phyloP scores from a whole-genome alignment of 371 early-diverging fungal species.

The Mortierella sp. region DNA sequence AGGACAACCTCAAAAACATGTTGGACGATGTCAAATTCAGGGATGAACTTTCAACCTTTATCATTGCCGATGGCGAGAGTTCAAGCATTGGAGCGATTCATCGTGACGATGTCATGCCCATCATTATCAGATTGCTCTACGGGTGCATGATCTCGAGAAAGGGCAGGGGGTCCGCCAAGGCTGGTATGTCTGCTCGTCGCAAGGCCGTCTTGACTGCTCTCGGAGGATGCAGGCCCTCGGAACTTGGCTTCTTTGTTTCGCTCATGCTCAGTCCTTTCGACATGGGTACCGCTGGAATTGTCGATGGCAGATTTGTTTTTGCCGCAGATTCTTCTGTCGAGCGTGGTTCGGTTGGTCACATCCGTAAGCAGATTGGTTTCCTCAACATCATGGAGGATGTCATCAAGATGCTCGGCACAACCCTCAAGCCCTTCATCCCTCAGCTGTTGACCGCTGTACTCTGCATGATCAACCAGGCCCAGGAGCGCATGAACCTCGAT shows the following conservation, averaged over 20 bases:
- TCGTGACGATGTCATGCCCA: conserved; percentile 77
- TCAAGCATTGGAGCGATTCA: conserved; percentile 74
- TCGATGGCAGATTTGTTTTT: conserved; percentile 30
- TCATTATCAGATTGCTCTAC: conserved; percentile 88
- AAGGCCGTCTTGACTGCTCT: conserved; percentile 86
- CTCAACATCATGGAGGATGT: conserved; percentile 84
- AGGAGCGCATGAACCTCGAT: conserved; percentile 51
- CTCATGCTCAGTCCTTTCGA: conserved; percentile 86
- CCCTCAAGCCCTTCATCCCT: conserved; percentile 77
- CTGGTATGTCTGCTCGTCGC: conserved; percentile 78
- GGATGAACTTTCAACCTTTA: conserved; percentile 85
- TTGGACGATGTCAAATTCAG: conserved; percentile 91
- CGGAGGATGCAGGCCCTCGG: conserved; percentile 71
- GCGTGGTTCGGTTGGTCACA: conserved; percentile 59
- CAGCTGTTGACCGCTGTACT: conserved; percentile 77
- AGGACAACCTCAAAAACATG: conserved; percentile 80
- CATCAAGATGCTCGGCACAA: conserved; percentile 83
- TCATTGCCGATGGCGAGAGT: conserved; percentile 70
- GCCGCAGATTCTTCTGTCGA: conserved; percentile 34
- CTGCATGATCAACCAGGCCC: conserved; percentile 74
- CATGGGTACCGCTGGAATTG: conserved; percentile 24
- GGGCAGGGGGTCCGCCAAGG: conserved; percentile 74
- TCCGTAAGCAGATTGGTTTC: conserved; percentile 85
- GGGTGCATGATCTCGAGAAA: conserved; percentile 87
- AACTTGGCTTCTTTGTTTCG: conserved; percentile 80